A percentile compares a stretch with the other conserved stretches of the same genome.
These are phyloP conservation scores for Jamesozyma gamospora DNA, from an alignment of 805 yeast species.

Conservation along the genomic window DNA sequence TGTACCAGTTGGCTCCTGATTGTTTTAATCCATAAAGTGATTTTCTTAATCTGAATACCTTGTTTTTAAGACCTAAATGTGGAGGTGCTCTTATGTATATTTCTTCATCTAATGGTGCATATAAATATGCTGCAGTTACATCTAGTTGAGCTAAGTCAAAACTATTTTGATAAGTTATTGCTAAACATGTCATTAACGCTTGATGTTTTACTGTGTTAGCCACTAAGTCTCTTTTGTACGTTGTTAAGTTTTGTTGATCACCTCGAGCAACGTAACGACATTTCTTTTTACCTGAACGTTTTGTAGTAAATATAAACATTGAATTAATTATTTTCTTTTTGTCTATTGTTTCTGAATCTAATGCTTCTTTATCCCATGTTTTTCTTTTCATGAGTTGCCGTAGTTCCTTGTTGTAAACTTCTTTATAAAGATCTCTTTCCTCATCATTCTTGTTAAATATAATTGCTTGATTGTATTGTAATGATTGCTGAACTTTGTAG, in stretches of 20 bases:
- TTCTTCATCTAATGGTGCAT: conserved; percentile 4
- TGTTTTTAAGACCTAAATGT: conserved; percentile 3
- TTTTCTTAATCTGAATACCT: conserved; percentile 3
- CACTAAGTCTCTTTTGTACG: conserved; percentile 3
- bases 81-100: conserved; percentile 4
- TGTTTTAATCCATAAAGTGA: conserved; percentile 5
- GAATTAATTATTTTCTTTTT: too few relatives aligned
- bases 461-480: too few relatives aligned
- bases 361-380: too few relatives aligned
- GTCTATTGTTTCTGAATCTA: too few relatives aligned
- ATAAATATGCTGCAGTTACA: conserved; percentile 2
- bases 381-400: too few relatives aligned
- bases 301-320: conserved; percentile 7
- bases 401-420: too few relatives aligned
- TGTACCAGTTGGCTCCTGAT: conserved; percentile 3
- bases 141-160: conserved; percentile 4
- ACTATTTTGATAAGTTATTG: conserved; percentile 1
- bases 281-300: conserved; percentile 7
- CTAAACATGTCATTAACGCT: conserved; percentile 9
- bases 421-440: too few relatives aligned
- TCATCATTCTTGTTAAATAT: too few relatives aligned
- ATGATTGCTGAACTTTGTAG: too few relatives aligned
- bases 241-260: conserved; percentile 5
- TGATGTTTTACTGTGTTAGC: conserved; percentile 8
- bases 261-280: conserved; percentile 8